Conservation (phyloP, 208 protist species). For the Leishmania aethiopica region DNA sequence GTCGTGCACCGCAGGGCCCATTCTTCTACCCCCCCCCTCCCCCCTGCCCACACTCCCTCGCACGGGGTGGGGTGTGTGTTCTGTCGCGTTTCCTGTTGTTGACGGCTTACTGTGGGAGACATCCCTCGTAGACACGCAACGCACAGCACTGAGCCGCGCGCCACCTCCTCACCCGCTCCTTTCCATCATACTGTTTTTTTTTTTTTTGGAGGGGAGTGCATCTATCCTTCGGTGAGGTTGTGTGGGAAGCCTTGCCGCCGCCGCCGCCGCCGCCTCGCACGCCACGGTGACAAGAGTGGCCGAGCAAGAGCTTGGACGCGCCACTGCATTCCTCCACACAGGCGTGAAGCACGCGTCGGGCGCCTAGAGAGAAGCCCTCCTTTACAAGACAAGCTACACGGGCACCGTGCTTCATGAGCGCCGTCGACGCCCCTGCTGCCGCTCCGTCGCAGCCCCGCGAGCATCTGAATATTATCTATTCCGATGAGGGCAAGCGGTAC, state of each 20-base stretch:
- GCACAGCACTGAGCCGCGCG: no score
- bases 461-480: constrained; percentile 58
- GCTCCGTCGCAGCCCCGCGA: constrained; percentile 15
- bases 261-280: not conserved
- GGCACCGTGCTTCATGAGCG: not conserved
- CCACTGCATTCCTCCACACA: not conserved
- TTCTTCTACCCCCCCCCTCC: not conserved
- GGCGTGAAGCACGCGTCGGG: not conserved
- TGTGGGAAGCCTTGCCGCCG: not conserved
- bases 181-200: no score
- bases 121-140: no score
- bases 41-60: not conserved
- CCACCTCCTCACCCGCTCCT: no score
- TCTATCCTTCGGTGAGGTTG: not conserved
- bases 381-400: not conserved
- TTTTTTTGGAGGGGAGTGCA: no score
- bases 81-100: not conserved
- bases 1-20: no score
- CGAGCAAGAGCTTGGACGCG: not conserved
- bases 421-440: not conserved
- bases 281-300: not conserved
- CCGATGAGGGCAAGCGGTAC: constrained; percentile 63
- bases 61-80: not conserved
- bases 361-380: not conserved
- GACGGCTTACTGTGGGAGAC: no score